These are phyloP conservation scores for Skeletonema grethae DNA, from an alignment of 108 stramenopile genomes.

Conservation along the genomic window DNA sequence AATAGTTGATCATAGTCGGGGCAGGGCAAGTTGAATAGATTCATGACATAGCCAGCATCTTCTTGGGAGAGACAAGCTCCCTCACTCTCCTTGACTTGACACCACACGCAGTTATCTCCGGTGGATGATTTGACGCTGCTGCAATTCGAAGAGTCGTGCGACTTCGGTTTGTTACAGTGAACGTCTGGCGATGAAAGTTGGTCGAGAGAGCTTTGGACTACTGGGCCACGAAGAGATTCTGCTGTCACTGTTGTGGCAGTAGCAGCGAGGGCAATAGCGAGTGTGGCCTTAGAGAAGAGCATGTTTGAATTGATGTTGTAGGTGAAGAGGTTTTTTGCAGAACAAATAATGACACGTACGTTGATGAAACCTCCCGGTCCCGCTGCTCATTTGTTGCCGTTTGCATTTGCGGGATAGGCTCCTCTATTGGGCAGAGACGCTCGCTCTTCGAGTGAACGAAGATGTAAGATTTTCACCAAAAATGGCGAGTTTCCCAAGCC, in stretches of 20 bases:
- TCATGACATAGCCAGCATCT: neutral
- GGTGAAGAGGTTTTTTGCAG: neutral
- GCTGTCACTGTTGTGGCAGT: neutral
- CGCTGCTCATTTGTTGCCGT: neutral
- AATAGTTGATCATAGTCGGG: neutral
- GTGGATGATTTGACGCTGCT: neutral
- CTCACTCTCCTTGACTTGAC: neutral
- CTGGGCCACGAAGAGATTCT: neutral
- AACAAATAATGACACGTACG: too few relatives aligned
- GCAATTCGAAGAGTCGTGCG: conserved; percentile 1
- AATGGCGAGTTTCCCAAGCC: neutral
- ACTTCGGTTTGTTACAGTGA: conserved; percentile 1
- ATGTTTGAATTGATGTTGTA: neutral
- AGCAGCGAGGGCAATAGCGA: neutral
- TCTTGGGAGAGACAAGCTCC: neutral
- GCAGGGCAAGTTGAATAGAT: neutral
- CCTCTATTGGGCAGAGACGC: neutral
- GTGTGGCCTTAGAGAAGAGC: neutral
- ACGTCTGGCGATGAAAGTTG: neutral
- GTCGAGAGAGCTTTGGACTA: neutral
- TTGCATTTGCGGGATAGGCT: neutral
- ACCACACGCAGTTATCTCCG: conserved; percentile 8
- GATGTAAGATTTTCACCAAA: neutral
- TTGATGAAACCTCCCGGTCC: too few relatives aligned
- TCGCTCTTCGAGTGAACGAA: neutral